Base-by-base conservation (phyloP, 1,284 basidiomycete genomes). In the Pseudozyma hubeiensis region DNA sequence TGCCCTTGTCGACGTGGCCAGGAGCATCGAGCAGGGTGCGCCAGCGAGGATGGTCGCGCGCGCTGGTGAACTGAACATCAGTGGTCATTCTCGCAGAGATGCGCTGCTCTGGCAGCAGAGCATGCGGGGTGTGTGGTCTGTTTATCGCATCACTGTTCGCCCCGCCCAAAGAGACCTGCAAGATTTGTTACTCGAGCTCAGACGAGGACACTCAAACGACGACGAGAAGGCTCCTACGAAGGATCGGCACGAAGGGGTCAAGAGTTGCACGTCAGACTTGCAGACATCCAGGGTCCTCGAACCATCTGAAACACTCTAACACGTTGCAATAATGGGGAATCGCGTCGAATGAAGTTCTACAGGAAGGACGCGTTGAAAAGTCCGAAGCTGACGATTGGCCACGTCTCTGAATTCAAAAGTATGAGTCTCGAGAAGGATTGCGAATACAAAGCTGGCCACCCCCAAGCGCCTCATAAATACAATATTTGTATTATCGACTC, bases 41-140 rank as follows among this genome's bases (percentile, higher is more conserved):
- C 66, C 66, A 69, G 24, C 66, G 66, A 40, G 61, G 56, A 56
- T 69, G 66, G n/a, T 69, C 56, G 34, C 66, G 56, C 30, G 56
- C 66, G 17, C 45, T 47, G 16, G 9, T 39, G 39, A 48, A 49
- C 0, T 29, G 45, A 10, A 31, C 17, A 34, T 64, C 48, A 17
- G 45, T 45, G 19, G 61, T 29, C 66, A 64, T 69, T 6, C 3
- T 40, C 24, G n/a, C 13, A 8, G 4, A 5, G 14, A 17, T 16
- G 8, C 4, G 43, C 44, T 46, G 52, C 29, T 45, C 43, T 6
- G n/a, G 2, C 11, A 60, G 39, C 34, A 51, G n/a, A 44, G 8
- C 19, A 41, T 24, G 24, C 24, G 24, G 24, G 24, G 24, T 24
- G 24, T 24, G 24, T 24, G 24, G 24, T 24, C 24, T 24, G 24